Evolutionary conservation across 2,329 filamentous ascomycete species (phyloP), one percentile per base, ranked within the genome.

Genomic region (Fusarium poae): DNA sequence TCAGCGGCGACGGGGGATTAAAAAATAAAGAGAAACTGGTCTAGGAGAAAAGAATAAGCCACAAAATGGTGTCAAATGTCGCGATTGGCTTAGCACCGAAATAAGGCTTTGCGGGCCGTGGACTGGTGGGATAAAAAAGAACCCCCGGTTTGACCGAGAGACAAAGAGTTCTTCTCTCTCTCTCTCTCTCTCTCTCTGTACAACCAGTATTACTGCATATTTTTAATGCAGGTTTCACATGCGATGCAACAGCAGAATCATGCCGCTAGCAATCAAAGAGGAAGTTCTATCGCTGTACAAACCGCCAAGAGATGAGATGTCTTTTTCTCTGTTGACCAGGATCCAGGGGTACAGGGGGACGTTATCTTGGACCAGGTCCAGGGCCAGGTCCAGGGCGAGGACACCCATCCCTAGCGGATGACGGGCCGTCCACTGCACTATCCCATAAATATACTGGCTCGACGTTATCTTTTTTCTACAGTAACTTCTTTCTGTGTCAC

Each of bases 91-190:
- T 29, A 45, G 34, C 27, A 34, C 25, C 21, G 9, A 35, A 29
- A 27, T 42, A 55, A 48, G 65, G 65, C 53, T 64, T 43, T 49
- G 58, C 65, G 64, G 63, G 32, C 52, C 65, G 65, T 25, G 18
- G 15, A 27, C 37, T 25, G 30, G 21, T 35, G 23, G 48, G 34
- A 51, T 29, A 21, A 34, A 35, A 52, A 55, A 55, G 52, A 48
- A 27, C 42, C 44, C 40, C 57, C 48, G 48, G 30, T 32, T 44
- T 16, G 45, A 48, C 40, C 43, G 51, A 52, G 23, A 23, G 35
- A 6, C 30, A 32, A 32, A 32, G 34, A 37, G 18, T 37, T 21
- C 35, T 34, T 34, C 15, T 37, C n/a, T n/a, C n/a, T n/a, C n/a
- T n/a, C n/a, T n/a, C n/a, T n/a, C n/a, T n/a, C n/a, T n/a, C n/a